phyloP scores from a whole-genome alignment of 768 basidiomycete species.

The Leccinum subgranulosum region DNA sequence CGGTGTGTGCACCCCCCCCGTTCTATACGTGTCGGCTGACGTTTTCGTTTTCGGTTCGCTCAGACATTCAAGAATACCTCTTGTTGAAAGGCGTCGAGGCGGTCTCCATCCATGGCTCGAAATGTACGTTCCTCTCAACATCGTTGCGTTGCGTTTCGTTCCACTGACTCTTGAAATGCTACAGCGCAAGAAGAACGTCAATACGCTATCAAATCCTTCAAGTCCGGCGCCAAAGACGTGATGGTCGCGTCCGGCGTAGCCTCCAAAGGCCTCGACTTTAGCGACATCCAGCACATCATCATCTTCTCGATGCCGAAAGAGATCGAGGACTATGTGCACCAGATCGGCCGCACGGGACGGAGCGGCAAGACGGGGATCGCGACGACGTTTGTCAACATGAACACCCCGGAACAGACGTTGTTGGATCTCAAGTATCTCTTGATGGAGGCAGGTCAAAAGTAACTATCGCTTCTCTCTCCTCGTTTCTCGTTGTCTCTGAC shows the following conservation, averaged over 20 bases:
- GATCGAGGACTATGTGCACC: constrained; percentile 99
- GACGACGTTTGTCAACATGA: constrained; percentile 98
- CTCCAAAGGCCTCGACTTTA: constrained; percentile 97
- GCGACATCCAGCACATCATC: constrained; percentile 98
- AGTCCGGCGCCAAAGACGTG: constrained; percentile 95
- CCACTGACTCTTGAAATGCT: background rate
- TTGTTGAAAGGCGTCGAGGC: constrained; percentile 97
- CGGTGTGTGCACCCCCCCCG: constrained; percentile 46
- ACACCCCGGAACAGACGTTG: constrained; percentile 92
- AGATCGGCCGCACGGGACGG: constrained; percentile 96
- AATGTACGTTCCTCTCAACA: constrained; percentile 52
- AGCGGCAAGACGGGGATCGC: constrained; percentile 99
- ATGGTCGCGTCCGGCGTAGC: constrained; percentile 99
- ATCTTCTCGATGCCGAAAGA: constrained; percentile 99
- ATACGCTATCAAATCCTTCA: constrained; percentile 98
- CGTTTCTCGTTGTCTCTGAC: background rate
- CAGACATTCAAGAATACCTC: constrained; percentile 98
- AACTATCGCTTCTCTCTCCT: constrained; percentile 24
- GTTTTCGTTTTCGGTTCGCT: background rate
- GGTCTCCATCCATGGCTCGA: constrained; percentile 97
- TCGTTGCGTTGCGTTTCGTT: background rate
- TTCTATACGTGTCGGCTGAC: background rate
- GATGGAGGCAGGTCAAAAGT: constrained; percentile 98
- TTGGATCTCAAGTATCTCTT: constrained; percentile 95
- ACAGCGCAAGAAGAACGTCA: constrained; percentile 97